Conservation (phyloP, 164 flowering plant species). For the Macadamia integrifolia region DNA sequence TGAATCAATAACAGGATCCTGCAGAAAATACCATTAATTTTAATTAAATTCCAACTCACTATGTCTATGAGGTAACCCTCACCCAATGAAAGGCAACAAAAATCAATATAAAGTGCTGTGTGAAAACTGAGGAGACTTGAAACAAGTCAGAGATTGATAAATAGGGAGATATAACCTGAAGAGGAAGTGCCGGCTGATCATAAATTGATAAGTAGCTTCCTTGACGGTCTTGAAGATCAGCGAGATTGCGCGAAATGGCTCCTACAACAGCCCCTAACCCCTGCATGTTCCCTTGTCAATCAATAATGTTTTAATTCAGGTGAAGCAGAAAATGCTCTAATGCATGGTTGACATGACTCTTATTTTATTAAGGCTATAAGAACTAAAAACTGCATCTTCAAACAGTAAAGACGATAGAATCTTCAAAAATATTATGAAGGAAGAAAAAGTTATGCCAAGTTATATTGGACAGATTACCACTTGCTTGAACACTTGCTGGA, state of each 20-base stretch:
- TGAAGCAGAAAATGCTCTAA: neutral
- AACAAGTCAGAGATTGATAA: neutral
- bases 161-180: slow-evolving; percentile 23
- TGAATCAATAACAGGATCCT: slow-evolving; percentile 50
- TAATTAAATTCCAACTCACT: too few relatives aligned
- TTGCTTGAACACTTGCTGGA: slow-evolving; percentile 67
- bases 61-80: neutral
- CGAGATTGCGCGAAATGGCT: slow-evolving; percentile 47
- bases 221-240: slow-evolving; percentile 36
- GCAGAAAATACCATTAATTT: slow-evolving; percentile 12
- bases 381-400: neutral
- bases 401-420: neutral
- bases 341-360: neutral
- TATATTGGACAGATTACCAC: slow-evolving; percentile 32
- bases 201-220: slow-evolving; percentile 46
- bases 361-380: neutral
- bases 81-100: neutral
- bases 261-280: slow-evolving; percentile 58
- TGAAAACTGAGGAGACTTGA: neutral
- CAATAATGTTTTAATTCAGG: neutral
- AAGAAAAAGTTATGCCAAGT: neutral
- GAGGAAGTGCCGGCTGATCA: slow-evolving; percentile 39
- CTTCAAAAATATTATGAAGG: neutral
- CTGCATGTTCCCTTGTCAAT: slow-evolving; percentile 20
- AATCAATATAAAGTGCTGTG: neutral